A percentile compares a stretch with the other conserved stretches of the same genome.
phyloP scores from a whole-genome alignment of 2,329 filamentous ascomycete species.

The Hortaea werneckii region DNA sequence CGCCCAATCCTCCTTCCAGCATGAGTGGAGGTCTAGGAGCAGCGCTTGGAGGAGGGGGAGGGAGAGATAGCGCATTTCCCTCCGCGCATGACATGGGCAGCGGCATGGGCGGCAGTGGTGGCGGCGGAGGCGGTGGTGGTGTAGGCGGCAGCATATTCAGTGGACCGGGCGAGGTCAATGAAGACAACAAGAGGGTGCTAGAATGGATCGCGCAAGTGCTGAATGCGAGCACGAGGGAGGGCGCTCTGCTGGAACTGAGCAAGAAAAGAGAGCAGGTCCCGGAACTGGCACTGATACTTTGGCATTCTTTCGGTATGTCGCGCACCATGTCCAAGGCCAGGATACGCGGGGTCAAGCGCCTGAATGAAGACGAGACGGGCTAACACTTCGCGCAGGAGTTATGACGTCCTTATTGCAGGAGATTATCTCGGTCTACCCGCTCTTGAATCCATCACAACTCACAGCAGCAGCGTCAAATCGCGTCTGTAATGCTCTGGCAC shows the following conservation, averaged over 20 bases:
- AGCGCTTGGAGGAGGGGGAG: background rate
- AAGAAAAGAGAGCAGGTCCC: constrained; percentile 98
- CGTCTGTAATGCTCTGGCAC: constrained; percentile 91
- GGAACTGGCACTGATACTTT: constrained; percentile 87
- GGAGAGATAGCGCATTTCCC: background rate
- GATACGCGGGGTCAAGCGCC: background rate
- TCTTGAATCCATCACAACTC: constrained; percentile 91
- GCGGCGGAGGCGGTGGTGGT: background rate
- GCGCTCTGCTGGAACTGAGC: constrained; percentile 85
- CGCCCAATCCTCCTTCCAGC: background rate
- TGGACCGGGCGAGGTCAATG: constrained; percentile 32
- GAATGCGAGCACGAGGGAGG: constrained; percentile 77
- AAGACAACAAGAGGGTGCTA: constrained; percentile 88
- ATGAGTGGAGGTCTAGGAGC: background rate
- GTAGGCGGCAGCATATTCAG: background rate
- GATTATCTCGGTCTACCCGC: constrained; percentile 96
- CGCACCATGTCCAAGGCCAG: background rate
- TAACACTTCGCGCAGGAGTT: constrained; percentile 37
- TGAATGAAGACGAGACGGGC: background rate
- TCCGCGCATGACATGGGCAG: background rate
- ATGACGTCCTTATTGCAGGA: constrained; percentile 97
- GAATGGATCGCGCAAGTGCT: constrained; percentile 86
- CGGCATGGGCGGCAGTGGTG: constrained; percentile 9
- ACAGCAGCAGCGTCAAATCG: constrained; percentile 95
- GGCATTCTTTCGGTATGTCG: constrained; percentile 88